A percentile compares a stretch with the other conserved stretches of the same genome.
Evolutionary conservation across 495 filamentous ascomycete genomes (phyloP).

Genomic region (Physcia stellaris): DNA sequence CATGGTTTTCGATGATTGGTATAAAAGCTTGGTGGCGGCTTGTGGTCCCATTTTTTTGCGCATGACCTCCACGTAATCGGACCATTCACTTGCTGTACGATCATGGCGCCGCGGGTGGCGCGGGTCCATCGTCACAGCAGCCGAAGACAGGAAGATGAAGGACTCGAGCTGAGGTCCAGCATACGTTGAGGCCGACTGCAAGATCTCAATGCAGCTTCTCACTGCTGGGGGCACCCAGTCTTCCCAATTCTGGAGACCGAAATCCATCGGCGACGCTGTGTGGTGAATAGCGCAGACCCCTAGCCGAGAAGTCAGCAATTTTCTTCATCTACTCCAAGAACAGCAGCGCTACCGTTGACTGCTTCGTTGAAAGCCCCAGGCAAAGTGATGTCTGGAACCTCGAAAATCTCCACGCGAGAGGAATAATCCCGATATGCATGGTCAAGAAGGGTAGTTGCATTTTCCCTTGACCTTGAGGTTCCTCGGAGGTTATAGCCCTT

Average conservation of each 20-base stretch:
- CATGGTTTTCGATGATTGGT: constrained; percentile 27
- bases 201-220: constrained; percentile 8
- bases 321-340: no score
- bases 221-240: constrained; percentile 11
- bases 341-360: constrained; percentile 12
- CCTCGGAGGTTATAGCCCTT: constrained; percentile 18
- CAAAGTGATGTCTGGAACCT: constrained; percentile 19
- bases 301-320: no score
- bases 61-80: constrained; percentile 20
- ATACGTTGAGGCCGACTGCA: constrained; percentile 14
- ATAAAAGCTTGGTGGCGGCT: constrained; percentile 18
- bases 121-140: constrained; percentile 9
- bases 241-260: not conserved
- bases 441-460: constrained; percentile 12
- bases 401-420: constrained; percentile 15
- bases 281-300: constrained; percentile 19
- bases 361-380: constrained; percentile 20
- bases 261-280: constrained; percentile 16
- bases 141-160: constrained; percentile 17
- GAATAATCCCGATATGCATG: constrained; percentile 16
- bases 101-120: constrained; percentile 13
- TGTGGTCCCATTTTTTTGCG: constrained; percentile 16
- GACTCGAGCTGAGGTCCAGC: constrained; percentile 15
- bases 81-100: constrained; percentile 25
- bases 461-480: constrained; percentile 11